Conservation (phyloP, 768 basidiomycete genomes). For the Dentipellis fragilis region DNA sequence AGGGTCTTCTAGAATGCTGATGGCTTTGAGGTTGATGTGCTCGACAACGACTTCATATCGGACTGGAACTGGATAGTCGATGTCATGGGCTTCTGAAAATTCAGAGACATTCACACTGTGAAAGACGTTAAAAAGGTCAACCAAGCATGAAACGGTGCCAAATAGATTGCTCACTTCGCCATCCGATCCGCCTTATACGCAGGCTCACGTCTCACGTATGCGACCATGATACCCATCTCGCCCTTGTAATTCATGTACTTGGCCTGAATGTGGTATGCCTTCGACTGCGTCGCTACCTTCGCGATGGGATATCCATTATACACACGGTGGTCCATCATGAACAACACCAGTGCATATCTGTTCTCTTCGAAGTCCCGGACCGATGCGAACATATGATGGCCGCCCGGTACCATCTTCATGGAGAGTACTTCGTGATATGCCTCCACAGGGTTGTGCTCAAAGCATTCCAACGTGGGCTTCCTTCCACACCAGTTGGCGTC, state of each 20-base stretch:
- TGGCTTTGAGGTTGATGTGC: not conserved
- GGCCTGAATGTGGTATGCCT: conserved; percentile 9
- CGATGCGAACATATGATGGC: conserved; percentile 11
- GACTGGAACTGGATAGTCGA: not conserved
- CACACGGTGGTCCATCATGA: conserved; percentile 15
- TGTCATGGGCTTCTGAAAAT: not conserved
- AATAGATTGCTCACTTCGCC: no score
- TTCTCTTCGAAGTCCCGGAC: conserved; percentile 3
- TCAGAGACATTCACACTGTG: conserved; percentile 1
- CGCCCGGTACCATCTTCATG: conserved; percentile 14
- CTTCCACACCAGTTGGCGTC: conserved; percentile 14
- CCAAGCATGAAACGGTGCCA: no score
- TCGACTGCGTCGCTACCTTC: conserved; percentile 3
- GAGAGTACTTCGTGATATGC: conserved; percentile 6
- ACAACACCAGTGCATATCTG: conserved; percentile 9
- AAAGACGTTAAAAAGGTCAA: not conserved
- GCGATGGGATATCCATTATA: conserved; percentile 12
- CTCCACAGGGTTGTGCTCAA: conserved; percentile 3
- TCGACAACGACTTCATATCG: not conserved
- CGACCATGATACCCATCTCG: not conserved
- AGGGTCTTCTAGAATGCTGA: not conserved
- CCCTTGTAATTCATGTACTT: not conserved
- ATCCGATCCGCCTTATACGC: no score
- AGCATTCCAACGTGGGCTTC: conserved; percentile 5
- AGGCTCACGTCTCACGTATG: not conserved